Evolutionary conservation across 345 rosid species (phyloP), one percentile per base, ranked within the genome.

Genomic region (Zanthoxylum bungeanum): DNA sequence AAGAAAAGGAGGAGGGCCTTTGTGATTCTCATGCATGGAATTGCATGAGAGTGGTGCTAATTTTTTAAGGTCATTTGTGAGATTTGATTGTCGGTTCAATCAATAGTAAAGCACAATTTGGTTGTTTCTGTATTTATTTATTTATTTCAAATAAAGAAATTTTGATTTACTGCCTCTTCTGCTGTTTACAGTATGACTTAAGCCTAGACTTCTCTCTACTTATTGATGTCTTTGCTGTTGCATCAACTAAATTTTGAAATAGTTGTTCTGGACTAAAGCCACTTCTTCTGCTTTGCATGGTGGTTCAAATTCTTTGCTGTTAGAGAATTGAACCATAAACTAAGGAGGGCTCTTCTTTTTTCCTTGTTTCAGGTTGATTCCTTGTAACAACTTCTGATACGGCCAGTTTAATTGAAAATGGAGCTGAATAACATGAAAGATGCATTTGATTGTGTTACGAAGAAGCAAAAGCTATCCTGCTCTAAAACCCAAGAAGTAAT

Each of bases 401-500:
- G 16, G 70, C 64, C 47, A 61, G 25, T 33, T 31, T 46, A 52
- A 47, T 39, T 69, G 39, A 75, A 44, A 73, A 90, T 91, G 97
- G 91, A 91, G 83, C 76, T 91, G 76, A 91, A 85, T 81, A 86
- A 81, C 40, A 78, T 89, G 33, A 91, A 80, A 67, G 97, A 91
- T 66, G 93, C 88, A 68, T 89, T 91, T 78, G 93, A 91, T 75
- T 92, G 89, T 61, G 92, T 91, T 68, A 70, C 87, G 6, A 91
- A 82, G 72, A 91, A 89, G 82, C 97, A 89, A 76, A 91, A 83
- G 73, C 78, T 89, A 46, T 88, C 91, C 2, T 75, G 73, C 44
- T 83, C 72, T 52, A 87, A 80, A 82, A 74, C 85, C 12, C 82
- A 89, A 9, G 92, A 89, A 82, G 78, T 86, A 63, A 70, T 87